Evolutionary conservation across 768 basidiomycete genomes (phyloP), one percentile per base, ranked within the genome.

Genomic region (Phlebiopsis gigantea): DNA sequence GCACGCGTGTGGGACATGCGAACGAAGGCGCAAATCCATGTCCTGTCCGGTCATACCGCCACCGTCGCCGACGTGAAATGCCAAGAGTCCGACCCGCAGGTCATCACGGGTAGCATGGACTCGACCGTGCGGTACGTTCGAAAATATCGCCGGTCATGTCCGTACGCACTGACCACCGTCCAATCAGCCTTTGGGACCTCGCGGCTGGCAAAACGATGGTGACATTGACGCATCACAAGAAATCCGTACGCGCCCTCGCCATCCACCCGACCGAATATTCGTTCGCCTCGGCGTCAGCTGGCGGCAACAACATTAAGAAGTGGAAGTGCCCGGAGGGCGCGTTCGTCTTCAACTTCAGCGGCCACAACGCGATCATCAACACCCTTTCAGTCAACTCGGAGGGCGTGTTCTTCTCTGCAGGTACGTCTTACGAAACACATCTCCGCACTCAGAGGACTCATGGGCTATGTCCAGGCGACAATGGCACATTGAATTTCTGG

Each of bases 1-100:
- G 96, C 95, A 1, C 85, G 97, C 56, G 95, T 98, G 0, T 99
- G 97, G 97, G 97, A 99, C 68, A 98, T 99, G 96, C 85, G 97
- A 39, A 96, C 95, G 29, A 96, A 98, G 67, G 90, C 94, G 9
- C 92, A 93, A 67, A 91, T 98, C 49, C 93, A 97, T 69, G 88
- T 94, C 43, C 80, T 99, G 22, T 75, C 90, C 0, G 97, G 97
- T 1, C 97, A 99, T 9, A 95, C 93, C 0, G 93, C 82, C 21
- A 99, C 97, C 0, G 88, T 99, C 45, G 93, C 95, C 4, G 92
- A 93, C 65, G 95, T 99, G 22, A 88, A 95, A 68, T 95, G 90
- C 65, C 95, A 98, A 71, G 95, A 96, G 41, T 92, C 90, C 1
- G 97, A 99, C 67, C 97, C 97, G 4, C 97, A 99, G 69, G 90